These are phyloP conservation scores for Ganoderma leucocontextum DNA, from an alignment of 1,284 basidiomycete species.

Conservation along the genomic window DNA sequence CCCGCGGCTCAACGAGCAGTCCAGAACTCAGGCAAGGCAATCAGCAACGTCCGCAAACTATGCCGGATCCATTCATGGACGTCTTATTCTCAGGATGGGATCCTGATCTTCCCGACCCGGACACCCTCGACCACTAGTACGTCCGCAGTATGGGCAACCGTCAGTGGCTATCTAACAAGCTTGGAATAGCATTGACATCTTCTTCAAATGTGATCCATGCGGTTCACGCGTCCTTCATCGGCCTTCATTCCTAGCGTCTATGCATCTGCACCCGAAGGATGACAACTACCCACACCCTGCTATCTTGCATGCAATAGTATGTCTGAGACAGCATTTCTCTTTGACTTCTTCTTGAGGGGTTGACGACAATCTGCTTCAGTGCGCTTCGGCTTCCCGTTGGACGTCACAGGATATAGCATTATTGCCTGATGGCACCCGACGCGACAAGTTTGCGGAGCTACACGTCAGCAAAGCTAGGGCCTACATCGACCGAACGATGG, in stretches of 20 bases:
- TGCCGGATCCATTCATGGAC: slow-evolving; percentile 59
- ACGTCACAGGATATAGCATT: slow-evolving; percentile 72
- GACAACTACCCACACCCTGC: slow-evolving; percentile 83
- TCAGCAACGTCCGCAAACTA: slow-evolving; percentile 15
- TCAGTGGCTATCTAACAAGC: slow-evolving; percentile 47
- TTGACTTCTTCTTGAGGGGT: slow-evolving; percentile 6
- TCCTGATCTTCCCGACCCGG: slow-evolving; percentile 78
- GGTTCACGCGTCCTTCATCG: slow-evolving; percentile 80
- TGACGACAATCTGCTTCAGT: slow-evolving; percentile 51
- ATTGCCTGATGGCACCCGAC: slow-evolving; percentile 74
- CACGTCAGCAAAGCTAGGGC: slow-evolving; percentile 85
- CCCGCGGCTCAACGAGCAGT: slow-evolving; percentile 58
- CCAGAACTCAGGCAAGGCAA: slow-evolving; percentile 51
- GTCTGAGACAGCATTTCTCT: slow-evolving; percentile 19
- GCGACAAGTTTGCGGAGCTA: slow-evolving; percentile 84
- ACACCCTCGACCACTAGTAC: slow-evolving; percentile 76
- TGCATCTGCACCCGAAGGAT: slow-evolving; percentile 79
- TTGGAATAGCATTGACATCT: slow-evolving; percentile 79
- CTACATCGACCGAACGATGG: slow-evolving; percentile 86
- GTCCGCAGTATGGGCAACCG: slow-evolving; percentile 36
- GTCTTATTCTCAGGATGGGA: slow-evolving; percentile 82
- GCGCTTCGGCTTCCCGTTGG: slow-evolving; percentile 86
- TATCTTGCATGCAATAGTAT: slow-evolving; percentile 82
- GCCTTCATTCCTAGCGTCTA: slow-evolving; percentile 78
- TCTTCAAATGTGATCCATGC: slow-evolving; percentile 85